Conservation (phyloP, 345 rosid genomes). For the Erodium maritimum region DNA sequence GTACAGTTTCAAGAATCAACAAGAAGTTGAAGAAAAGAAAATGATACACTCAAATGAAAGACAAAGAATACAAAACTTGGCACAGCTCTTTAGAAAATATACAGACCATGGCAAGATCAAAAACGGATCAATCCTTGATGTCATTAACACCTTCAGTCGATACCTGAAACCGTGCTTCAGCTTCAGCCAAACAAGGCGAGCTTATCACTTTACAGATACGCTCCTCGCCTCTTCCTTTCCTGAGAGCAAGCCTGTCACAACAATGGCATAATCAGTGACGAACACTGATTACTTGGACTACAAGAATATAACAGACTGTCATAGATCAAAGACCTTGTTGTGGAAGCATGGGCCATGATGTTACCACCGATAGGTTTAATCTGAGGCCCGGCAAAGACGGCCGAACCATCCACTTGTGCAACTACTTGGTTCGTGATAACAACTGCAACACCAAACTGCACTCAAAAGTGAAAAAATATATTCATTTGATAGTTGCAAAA, state of each 20-base stretch:
- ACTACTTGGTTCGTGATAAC: conserved; percentile 95
- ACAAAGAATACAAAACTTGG: no score
- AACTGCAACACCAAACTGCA: conserved; percentile 89
- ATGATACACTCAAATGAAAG: no score
- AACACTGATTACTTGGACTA: neutral
- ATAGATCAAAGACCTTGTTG: conserved; percentile 59
- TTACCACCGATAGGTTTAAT: conserved; percentile 93
- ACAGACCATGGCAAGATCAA: no score
- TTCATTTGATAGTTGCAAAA: no score
- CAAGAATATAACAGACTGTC: no score
- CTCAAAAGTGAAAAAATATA: no score
- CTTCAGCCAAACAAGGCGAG: conserved; percentile 89
- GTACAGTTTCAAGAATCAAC: neutral
- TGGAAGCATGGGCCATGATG: conserved; percentile 98
- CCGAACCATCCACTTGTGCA: conserved; percentile 97
- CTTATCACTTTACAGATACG: conserved; percentile 95
- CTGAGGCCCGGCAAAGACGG: conserved; percentile 94
- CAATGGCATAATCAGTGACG: neutral
- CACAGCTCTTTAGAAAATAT: neutral
- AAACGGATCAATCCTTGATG: conserved; percentile 54
- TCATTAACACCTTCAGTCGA: conserved; percentile 78
- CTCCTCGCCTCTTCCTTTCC: conserved; percentile 95
- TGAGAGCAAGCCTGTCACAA: conserved; percentile 53
- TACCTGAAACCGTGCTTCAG: conserved; percentile 87
- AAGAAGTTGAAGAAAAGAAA: no score